These are phyloP conservation scores for Xanthoconium stramineum DNA, from an alignment of 768 basidiomycete species.

Conservation along the genomic window DNA sequence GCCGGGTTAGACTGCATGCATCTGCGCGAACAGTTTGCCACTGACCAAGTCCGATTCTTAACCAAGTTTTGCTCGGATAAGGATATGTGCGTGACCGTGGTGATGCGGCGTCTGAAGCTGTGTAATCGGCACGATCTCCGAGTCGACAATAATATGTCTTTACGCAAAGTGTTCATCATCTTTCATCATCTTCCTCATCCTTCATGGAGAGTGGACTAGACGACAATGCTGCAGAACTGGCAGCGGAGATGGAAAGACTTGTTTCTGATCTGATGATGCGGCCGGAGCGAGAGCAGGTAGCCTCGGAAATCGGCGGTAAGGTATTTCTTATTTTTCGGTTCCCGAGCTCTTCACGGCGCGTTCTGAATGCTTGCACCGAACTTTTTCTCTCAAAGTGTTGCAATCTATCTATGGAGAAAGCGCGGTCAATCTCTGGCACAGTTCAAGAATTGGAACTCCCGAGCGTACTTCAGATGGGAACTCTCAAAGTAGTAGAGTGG, in stretches of 20 bases:
- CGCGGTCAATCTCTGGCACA: constrained; percentile 58
- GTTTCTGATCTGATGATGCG: constrained; percentile 30
- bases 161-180: not conserved
- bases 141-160: constrained; percentile 3
- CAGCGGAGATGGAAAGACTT: constrained; percentile 23
- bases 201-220: constrained; percentile 19
- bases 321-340: constrained; percentile 9
- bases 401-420: constrained; percentile 79
- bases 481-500: constrained; percentile 23
- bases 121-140: not conserved
- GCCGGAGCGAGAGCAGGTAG: constrained; percentile 42
- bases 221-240: constrained; percentile 10
- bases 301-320: constrained; percentile 45
- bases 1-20: too few relatives aligned
- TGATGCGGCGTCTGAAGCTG: constrained; percentile 7
- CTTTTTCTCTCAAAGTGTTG: constrained; percentile 42
- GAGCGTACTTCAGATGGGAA: not conserved
- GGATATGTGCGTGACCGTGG: not conserved
- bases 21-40: too few relatives aligned
- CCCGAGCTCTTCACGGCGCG: not conserved
- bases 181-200: not conserved
- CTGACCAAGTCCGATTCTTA: not conserved
- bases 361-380: constrained; percentile 4
- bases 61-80: not conserved
- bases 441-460: constrained; percentile 24